Evolutionary conservation across 306 rosid genomes (phyloP), one percentile per base, ranked within the genome.

Genomic region (Lathyrus tuberosus): DNA sequence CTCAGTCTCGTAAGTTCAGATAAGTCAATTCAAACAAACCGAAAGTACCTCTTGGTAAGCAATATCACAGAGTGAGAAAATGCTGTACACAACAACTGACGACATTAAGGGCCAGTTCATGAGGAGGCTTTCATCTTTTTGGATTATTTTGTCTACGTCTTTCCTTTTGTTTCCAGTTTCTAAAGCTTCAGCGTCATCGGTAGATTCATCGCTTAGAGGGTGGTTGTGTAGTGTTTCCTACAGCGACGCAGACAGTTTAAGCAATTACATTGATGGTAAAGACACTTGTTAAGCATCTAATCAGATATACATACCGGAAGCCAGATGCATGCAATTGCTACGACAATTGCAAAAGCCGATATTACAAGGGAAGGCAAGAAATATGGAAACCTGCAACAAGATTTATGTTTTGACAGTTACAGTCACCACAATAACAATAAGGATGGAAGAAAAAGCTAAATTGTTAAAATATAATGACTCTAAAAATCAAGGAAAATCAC

Each of bases 161-260:
- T 53, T 58, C 10, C 31, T 77, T 43, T 42, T 44, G 35, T 73
- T 65, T 76, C 77, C 87, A 62, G 14, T 63, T 83, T 89, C 91
- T 70, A 81, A 8, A 17, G 82, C 83, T 68, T 83, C 87, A 56
- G 47, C 57, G 16, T 72, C 71, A 38, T 37, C 62, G 10, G 60
- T 35, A 59, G 72, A 77, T 68, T 53, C 75, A 12, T 64, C 13
- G 11, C 69, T 15, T 16, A 1, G 14, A 44, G 70, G 15, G 56
- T 87, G 96, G 43, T 43, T 84, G 85, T 92, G 98, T 63, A 92
- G 77, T 20, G 98, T 88, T 79, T 92, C 98, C 98, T 88, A 72
- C 69, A 69, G 28, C 24, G 44, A 60, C 24, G 38, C 38, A 1
- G 8, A 1, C 5, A 33, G 1, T 33, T 5, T 33, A 33, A 33